Conservation (phyloP, 2,329 filamentous ascomycete genomes). For the Aspergillus uvarum region DNA sequence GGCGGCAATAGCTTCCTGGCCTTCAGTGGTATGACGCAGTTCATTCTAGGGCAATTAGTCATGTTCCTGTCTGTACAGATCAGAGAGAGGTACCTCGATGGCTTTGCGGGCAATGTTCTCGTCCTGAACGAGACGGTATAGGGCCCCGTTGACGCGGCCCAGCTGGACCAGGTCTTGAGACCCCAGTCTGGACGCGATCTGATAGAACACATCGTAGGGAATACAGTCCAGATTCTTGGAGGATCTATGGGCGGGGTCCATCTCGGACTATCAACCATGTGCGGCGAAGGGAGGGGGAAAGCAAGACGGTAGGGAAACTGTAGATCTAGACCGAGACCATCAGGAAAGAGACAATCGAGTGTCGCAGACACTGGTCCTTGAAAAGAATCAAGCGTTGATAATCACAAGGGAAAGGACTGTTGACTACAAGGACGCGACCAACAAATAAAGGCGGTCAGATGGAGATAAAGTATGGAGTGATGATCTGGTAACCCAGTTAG, state of each 20-base stretch:
- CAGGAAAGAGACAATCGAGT: too few relatives aligned
- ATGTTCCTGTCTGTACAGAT: constrained; percentile 7
- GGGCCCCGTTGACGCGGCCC: constrained; percentile 52
- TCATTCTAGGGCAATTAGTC: constrained; percentile 37
- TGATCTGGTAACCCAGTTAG: not conserved
- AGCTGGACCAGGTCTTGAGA: constrained; percentile 61
- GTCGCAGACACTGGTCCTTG: too few relatives aligned
- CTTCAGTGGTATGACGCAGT: constrained; percentile 48
- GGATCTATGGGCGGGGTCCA: not conserved
- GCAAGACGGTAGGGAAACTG: not conserved
- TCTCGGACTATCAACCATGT: not conserved
- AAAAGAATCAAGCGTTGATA: too few relatives aligned
- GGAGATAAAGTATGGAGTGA: too few relatives aligned
- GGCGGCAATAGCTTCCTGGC: constrained; percentile 36
- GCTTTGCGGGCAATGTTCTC: constrained; percentile 58
- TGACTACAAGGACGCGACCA: too few relatives aligned
- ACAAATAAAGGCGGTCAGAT: too few relatives aligned
- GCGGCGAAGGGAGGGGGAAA: not conserved
- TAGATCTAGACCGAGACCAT: too few relatives aligned
- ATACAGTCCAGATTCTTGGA: constrained; percentile 45
- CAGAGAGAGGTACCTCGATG: constrained; percentile 51
- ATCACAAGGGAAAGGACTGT: too few relatives aligned
- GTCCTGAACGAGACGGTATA: constrained; percentile 54
- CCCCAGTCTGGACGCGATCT: constrained; percentile 56
- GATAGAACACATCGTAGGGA: constrained; percentile 65